Conservation (phyloP, 441 rosid species). For the Macaranga tanarius region DNA sequence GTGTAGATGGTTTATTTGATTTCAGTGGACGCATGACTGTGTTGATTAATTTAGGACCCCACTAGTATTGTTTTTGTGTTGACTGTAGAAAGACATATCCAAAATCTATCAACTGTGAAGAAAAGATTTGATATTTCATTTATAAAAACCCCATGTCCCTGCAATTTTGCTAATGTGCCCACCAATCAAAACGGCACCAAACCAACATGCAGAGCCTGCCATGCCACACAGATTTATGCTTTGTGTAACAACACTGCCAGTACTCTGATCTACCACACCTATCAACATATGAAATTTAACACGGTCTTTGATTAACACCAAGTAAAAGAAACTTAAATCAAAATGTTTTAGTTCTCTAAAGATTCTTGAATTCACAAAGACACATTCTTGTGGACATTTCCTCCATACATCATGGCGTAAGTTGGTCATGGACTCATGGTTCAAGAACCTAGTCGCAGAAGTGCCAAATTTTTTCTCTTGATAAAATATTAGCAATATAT, state of each 20-base stretch:
- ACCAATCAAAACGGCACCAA: neutral
- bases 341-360: too few species aligned
- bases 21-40: neutral
- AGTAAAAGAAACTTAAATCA: too few species aligned
- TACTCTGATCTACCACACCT: too few species aligned
- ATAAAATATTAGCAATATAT: neutral
- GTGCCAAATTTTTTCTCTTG: too few species aligned
- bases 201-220: neutral
- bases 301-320: too few species aligned
- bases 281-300: too few species aligned
- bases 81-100: neutral
- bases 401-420: neutral
- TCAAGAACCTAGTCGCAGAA: neutral
- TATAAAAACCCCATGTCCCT: neutral
- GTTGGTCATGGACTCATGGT: neutral
- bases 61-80: conserved; percentile 7
- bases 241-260: too few species aligned
- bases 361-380: neutral
- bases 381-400: neutral
- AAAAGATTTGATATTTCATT: neutral
- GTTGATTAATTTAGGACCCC: conserved; percentile 17
- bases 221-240: neutral
- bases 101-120: neutral
- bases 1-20: neutral
- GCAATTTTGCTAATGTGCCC: neutral